Percentiles rank a stretch among this genome's conserved stretches.
These are phyloP conservation scores for Stereocaulon alpinum DNA, from an alignment of 495 filamentous ascomycete species.

Conservation along the genomic window DNA sequence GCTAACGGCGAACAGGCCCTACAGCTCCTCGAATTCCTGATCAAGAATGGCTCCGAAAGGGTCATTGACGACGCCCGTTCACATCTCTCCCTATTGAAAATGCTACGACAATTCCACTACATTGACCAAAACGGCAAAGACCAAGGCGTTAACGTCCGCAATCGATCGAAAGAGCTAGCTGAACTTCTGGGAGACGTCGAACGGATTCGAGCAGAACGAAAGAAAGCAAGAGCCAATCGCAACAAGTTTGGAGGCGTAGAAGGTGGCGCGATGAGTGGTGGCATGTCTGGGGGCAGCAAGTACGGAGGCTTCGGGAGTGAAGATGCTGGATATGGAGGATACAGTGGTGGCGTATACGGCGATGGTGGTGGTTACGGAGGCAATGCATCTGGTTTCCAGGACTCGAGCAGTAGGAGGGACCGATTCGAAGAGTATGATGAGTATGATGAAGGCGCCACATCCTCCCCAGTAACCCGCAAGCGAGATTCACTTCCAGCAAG, in stretches of 20 bases:
- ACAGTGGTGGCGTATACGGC: conserved; percentile 79
- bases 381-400: conserved; percentile 57
- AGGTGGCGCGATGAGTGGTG: conserved; percentile 55
- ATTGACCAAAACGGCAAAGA: conserved; percentile 97
- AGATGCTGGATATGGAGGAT: conserved; percentile 59
- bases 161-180: conserved; percentile 87
- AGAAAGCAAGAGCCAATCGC: conserved; percentile 81
- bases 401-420: conserved; percentile 51
- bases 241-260: conserved; percentile 94
- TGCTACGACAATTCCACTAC: conserved; percentile 97
- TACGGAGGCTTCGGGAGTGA: conserved; percentile 89
- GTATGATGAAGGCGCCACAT: conserved; percentile 65
- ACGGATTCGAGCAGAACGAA: conserved; percentile 79
- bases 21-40: conserved; percentile 91
- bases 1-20: conserved; percentile 32
- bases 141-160: conserved; percentile 95
- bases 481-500: conserved; percentile 32
- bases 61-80: conserved; percentile 96
- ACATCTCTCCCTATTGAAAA: conserved; percentile 89
- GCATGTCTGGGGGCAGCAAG: conserved; percentile 47
- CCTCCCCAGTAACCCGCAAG: conserved; percentile 38
- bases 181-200: conserved; percentile 93
- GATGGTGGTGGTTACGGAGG: conserved; percentile 86
- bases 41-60: conserved; percentile 96
- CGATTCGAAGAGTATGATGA: conserved; percentile 97